Base-by-base conservation (phyloP, 108 stramenopile genomes). In the Cyclostephanos invisitatus region DNA sequence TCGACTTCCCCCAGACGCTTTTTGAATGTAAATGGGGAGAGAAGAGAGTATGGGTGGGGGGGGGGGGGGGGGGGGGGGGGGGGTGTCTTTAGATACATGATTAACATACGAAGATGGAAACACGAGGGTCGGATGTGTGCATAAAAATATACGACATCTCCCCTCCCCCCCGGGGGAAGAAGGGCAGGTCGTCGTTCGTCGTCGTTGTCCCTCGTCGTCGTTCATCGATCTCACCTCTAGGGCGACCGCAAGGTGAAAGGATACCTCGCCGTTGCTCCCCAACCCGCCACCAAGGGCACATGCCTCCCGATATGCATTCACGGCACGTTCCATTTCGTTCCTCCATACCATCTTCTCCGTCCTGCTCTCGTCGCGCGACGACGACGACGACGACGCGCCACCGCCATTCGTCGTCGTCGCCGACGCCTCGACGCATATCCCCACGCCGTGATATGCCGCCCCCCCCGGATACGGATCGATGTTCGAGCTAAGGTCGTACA, bases 181-280 rank as follows among this genome's bases (percentile, higher is more conserved):
- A 32, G 32, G 32, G 32, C 32, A 32, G 32, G 32, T 32, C 32
- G 32, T 32, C 32, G 4, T 2, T 32, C 32, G 32, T 32, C 4
- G 32, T 32, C 32, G 32, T 32, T 32, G 32, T 32, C 4, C 32
- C 32, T 32, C 32, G 32, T 32, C 32, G 32, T 32, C 32, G 2
- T 32, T 32, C 32, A 32, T 32, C 32, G 20, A 58, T 14, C 38
- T 66, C 44, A 75, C 75, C 81, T 91, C 93, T 73, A 92, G 54
- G 0, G 85, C 91, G 7, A 95, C 93, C 14, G 89, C 93, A 67
- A 92, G 58, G 49, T 83, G 86, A 71, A 95, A 92, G 11, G 46
- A 35, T 40, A 67, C 65, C 64, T 81, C 78, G 7, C 78, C 75
- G 64, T 42, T 73, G 57, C 48, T 77, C 29, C 69, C 55, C 7